A percentile compares a stretch with the other conserved stretches of the same genome.
Conservation (phyloP, 2,329 filamentous ascomycete genomes). For the Phaeophleospora eucalypticola region DNA sequence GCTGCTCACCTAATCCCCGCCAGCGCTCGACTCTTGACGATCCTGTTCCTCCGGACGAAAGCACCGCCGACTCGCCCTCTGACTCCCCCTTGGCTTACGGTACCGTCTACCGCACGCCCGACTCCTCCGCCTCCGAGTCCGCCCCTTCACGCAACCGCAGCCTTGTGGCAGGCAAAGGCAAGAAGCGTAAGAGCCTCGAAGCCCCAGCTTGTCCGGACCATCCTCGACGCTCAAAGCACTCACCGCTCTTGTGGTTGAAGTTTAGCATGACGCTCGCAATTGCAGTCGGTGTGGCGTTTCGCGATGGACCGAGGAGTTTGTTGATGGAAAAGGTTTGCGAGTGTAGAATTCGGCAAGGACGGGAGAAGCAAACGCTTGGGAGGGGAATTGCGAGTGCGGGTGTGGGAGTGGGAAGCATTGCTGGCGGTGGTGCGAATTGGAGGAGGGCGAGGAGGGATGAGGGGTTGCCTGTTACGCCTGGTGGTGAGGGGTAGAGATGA, state of each 20-base stretch:
- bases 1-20: conserved; percentile 1
- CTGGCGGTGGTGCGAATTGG: conserved; percentile 2
- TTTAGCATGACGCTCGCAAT: conserved; percentile 47
- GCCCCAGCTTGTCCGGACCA: no score
- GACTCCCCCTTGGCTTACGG: conserved; percentile 21
- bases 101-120: conserved; percentile 20
- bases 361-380: conserved; percentile 77
- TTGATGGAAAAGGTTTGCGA: conserved; percentile 24
- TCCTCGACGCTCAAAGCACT: conserved; percentile 19
- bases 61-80: background rate
- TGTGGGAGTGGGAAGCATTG: background rate
- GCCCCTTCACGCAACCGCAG: conserved; percentile 5
- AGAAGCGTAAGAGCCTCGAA: conserved; percentile 18
- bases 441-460: conserved; percentile 1
- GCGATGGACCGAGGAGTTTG: conserved; percentile 43
- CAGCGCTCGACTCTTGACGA: conserved; percentile 10
- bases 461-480: background rate
- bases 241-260: conserved; percentile 44
- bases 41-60: conserved; percentile 3
- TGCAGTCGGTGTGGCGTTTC: conserved; percentile 47
- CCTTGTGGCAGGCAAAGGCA: conserved; percentile 23
- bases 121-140: conserved; percentile 10
- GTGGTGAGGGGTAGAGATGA: background rate
- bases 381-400: background rate
- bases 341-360: conserved; percentile 65